Evolutionary conservation across 2,329 filamentous ascomycete species (phyloP).

Genomic region (Helotiales sp.): DNA sequence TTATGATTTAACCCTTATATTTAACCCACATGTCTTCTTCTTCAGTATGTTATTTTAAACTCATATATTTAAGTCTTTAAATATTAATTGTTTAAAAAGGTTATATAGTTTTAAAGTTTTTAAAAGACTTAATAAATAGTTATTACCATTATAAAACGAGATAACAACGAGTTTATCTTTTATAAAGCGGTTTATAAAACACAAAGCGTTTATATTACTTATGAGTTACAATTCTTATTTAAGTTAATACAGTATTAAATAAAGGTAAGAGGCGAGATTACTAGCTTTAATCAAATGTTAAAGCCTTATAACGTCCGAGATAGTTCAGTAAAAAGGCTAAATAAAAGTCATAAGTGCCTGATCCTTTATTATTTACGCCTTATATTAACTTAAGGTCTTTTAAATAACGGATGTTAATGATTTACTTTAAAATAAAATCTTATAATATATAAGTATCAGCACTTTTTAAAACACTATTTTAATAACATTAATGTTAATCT

Average conservation of each 20-base stretch:
- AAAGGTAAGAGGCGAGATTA: background rate
- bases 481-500: background rate
- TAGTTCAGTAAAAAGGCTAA: background rate
- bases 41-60: background rate
- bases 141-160: no score
- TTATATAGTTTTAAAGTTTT: background rate
- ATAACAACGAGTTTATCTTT: no score
- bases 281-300: background rate
- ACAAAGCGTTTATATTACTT: background rate
- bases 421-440: background rate
- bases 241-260: background rate
- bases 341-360: constrained; percentile 1
- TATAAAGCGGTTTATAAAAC: background rate
- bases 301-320: background rate
- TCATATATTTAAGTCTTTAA: background rate
- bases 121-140: no score
- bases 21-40: background rate
- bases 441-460: background rate
- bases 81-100: background rate
- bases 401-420: background rate
- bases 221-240: background rate
- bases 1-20: background rate
- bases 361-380: background rate
- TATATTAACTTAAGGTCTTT: background rate
- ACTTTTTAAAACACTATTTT: background rate